Percentiles rank a stretch among this genome's conserved stretches.
Conservation (phyloP, 2,329 filamentous ascomycete species). For the Xenoacremonium recifei region DNA sequence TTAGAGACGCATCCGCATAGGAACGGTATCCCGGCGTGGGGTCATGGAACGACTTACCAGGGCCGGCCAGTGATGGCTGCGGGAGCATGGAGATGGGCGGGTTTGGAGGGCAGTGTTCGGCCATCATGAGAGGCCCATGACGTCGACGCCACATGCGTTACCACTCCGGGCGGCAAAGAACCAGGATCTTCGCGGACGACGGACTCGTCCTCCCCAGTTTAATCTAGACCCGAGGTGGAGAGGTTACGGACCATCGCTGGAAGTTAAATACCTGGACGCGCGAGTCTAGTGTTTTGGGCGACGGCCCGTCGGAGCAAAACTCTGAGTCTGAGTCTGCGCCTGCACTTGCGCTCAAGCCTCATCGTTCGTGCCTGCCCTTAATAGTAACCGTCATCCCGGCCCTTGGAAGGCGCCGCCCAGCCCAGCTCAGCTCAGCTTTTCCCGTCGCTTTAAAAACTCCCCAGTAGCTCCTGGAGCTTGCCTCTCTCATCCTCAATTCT, state of each 20-base stretch:
- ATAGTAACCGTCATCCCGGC: too few relatives aligned
- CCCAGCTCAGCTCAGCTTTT: conserved; percentile 10
- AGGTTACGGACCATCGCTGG: conserved; percentile 27
- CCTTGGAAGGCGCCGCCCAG: too few relatives aligned
- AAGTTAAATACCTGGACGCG: conserved; percentile 15
- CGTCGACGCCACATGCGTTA: conserved; percentile 23
- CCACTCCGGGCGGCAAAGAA: too few relatives aligned
- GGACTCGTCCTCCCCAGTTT: background rate
- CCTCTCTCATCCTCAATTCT: conserved; percentile 15
- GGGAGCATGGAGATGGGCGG: background rate
- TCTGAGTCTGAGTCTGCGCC: too few relatives aligned
- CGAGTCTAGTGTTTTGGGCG: conserved; percentile 14
- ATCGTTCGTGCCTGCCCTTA: too few relatives aligned
- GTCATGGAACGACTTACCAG: background rate
- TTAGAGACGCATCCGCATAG: background rate
- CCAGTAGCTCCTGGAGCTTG: conserved; percentile 4
- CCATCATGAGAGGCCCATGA: conserved; percentile 15
- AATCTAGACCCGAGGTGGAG: conserved; percentile 13
- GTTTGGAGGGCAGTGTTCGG: too few relatives aligned
- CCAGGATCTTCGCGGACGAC: too few relatives aligned
- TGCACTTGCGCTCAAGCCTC: too few relatives aligned
- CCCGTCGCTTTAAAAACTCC: conserved; percentile 17
- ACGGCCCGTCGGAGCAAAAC: conserved; percentile 24
- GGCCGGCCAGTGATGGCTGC: background rate
- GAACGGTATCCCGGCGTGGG: background rate